A percentile compares a stretch with the other conserved stretches of the same genome.
These are phyloP conservation scores for Daldinia sp. DNA, from an alignment of 2,329 filamentous ascomycete genomes.

Conservation along the genomic window DNA sequence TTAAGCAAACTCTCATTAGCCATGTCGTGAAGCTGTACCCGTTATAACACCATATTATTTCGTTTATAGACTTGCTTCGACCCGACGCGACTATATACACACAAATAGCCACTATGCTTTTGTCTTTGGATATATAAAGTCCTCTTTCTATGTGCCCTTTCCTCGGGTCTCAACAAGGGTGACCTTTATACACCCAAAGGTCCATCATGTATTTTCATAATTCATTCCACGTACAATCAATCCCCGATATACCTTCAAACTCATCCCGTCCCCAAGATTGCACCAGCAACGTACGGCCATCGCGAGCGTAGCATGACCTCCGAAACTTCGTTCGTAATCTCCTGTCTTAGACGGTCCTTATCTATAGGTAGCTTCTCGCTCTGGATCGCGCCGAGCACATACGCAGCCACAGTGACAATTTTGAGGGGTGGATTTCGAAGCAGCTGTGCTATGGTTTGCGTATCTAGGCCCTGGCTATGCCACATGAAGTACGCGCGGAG, in stretches of 20 bases:
- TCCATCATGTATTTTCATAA: not conserved
- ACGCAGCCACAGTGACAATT: conserved; percentile 62
- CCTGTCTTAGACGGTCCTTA: conserved; percentile 52
- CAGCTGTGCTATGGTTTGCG: conserved; percentile 60
- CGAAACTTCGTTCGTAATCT: conserved; percentile 53
- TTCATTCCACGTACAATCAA: no score
- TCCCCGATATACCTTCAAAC: no score
- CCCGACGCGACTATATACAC: not conserved
- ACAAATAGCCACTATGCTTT: not conserved
- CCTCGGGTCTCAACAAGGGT: not conserved
- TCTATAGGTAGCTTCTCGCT: conserved; percentile 61
- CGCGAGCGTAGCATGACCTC: not conserved
- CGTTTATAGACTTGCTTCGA: not conserved
- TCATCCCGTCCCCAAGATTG: not conserved
- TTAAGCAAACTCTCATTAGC: not conserved
- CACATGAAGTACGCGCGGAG: conserved; percentile 72
- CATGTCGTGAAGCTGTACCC: not conserved
- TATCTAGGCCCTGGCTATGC: conserved; percentile 61
- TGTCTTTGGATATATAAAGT: not conserved
- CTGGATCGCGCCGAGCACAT: conserved; percentile 66
- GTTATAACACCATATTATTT: not conserved
- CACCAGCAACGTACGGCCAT: conserved; percentile 9
- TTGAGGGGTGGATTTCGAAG: conserved; percentile 69
- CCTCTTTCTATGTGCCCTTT: not conserved
- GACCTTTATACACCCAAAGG: not conserved